phyloP scores from a whole-genome alignment of 306 rosid genomes.

The Rosa lucieae region DNA sequence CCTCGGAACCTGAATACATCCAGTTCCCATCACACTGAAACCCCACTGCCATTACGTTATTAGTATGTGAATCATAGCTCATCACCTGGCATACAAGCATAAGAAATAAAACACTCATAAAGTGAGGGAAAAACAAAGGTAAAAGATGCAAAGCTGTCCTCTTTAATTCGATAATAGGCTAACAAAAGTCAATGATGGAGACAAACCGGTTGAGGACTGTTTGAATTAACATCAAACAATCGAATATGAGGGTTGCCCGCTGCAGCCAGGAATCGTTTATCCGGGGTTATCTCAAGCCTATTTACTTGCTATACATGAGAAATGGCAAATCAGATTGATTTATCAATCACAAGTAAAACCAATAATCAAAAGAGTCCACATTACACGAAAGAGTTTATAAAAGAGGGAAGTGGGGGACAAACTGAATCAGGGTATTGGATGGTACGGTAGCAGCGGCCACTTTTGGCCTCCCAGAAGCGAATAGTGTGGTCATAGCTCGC shows the following conservation, averaged over 20 bases:
- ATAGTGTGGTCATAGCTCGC: slow-evolving; percentile 97
- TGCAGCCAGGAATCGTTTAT: slow-evolving; percentile 86
- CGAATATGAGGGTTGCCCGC: slow-evolving; percentile 99
- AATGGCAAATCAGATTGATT: slow-evolving; percentile 24
- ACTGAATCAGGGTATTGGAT: slow-evolving; percentile 98
- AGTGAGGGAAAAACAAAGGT: neutral
- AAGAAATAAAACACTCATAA: slow-evolving; percentile 3
- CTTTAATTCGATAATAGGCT: neutral
- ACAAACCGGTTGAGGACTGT: slow-evolving; percentile 89
- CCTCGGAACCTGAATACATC: slow-evolving; percentile 99
- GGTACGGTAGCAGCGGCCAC: slow-evolving; percentile 97
- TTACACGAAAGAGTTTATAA: no score
- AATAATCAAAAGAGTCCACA: slow-evolving; percentile 6
- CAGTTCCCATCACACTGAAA: slow-evolving; percentile 99
- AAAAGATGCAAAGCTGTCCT: no score
- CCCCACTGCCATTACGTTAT: slow-evolving; percentile 97
- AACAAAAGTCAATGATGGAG: slow-evolving; percentile 10
- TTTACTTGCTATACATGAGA: slow-evolving; percentile 74
- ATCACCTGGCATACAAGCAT: slow-evolving; percentile 56
- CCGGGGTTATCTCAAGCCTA: slow-evolving; percentile 96
- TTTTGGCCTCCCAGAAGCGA: slow-evolving; percentile 98
- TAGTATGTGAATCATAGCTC: slow-evolving; percentile 96
- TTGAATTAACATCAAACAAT: slow-evolving; percentile 89
- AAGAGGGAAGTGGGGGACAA: slow-evolving; percentile 5
- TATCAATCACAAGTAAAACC: neutral